Evolutionary conservation across 371 early-diverging fungal genomes (phyloP), one percentile per base, ranked within the genome.

Genomic region (Syncephalastrum monosporum): DNA sequence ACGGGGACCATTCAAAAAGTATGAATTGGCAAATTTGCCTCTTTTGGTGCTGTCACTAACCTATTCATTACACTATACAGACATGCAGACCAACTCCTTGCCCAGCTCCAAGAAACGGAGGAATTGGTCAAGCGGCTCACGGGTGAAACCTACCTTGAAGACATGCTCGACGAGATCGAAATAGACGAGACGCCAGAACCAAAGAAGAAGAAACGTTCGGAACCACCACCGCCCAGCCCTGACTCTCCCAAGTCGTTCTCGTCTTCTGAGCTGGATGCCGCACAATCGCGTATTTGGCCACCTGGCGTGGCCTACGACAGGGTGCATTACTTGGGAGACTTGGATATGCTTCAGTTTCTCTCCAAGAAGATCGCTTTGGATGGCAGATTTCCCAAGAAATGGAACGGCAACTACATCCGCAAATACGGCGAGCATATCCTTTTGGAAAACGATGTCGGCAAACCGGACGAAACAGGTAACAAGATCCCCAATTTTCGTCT

Each of bases 361-460:
- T 73, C 73, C 13, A 68, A 73, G 29, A 75, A 75, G 51, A 64
- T 78, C 4, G 64, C 58, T 6, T 44, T 78, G 12, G 68, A 73
- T 41, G 63, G 63, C 5, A 52, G 19, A 42, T 55, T 27, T 16
- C 46, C 29, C 3, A 56, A 14, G 45, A 67, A 42, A 60, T 60
- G 57, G 67, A 69, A 67, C 41, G 75, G 74, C 0, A 71, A 72
- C 25, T 69, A 57, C 27, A 69, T 78, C 5, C 63, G 72, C 2
- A 67, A 67, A 42, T 69, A 71, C 48, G 79, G 79, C 13, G 70
- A 75, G 50, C 67, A 72, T 17, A 60, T 75, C 2, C 69, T 78
- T 1, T 29, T 78, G 23, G 63, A 71, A 8, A 69, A 64, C 14
- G 71, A 72, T 14, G 52, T 55, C 2, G 53, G 55, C 33, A 60